Evolutionary conservation across 2,329 filamentous ascomycete species (phyloP).

Genomic region (Pyricularia sp.): DNA sequence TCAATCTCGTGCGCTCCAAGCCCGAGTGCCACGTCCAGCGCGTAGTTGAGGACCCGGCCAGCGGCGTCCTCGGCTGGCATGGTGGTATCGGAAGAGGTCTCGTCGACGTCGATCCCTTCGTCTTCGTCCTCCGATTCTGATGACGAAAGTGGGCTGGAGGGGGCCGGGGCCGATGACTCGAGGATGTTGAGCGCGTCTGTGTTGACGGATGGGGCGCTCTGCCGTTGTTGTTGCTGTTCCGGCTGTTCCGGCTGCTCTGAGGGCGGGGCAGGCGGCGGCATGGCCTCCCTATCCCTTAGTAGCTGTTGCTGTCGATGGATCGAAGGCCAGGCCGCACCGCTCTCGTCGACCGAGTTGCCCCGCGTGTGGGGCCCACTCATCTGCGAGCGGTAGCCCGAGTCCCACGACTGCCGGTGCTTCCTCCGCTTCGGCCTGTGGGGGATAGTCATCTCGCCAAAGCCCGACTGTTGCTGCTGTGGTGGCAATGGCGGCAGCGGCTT

Average conservation of each 20-base stretch:
- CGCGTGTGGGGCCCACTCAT: slow-evolving; percentile 4
- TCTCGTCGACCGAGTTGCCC: slow-evolving; percentile 1
- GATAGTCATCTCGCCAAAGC: neutral
- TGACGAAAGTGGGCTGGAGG: neutral
- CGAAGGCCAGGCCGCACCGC: neutral
- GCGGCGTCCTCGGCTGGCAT: slow-evolving; percentile 4
- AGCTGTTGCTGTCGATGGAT: neutral
- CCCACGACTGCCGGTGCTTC: slow-evolving; percentile 4
- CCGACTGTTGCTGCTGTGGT: neutral
- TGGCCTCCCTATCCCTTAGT: neutral
- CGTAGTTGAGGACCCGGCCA: slow-evolving; percentile 7
- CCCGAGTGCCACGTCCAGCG: slow-evolving; percentile 5
- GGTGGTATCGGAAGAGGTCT: slow-evolving; percentile 4
- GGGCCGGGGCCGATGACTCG: neutral
- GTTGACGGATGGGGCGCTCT: neutral
- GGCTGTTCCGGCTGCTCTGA: neutral
- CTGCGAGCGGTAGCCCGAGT: slow-evolving; percentile 4
- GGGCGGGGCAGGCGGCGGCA: neutral
- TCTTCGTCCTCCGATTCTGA: neutral
- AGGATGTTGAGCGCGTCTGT: neutral
- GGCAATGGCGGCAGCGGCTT: neutral
- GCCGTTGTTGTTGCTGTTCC: neutral
- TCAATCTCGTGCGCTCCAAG: neutral
- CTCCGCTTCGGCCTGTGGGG: neutral
- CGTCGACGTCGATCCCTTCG: neutral